A percentile compares a stretch with the other conserved stretches of the same genome.
phyloP scores from a whole-genome alignment of 495 filamentous ascomycete species.

The Rostrohypoxylon terebratum region DNA sequence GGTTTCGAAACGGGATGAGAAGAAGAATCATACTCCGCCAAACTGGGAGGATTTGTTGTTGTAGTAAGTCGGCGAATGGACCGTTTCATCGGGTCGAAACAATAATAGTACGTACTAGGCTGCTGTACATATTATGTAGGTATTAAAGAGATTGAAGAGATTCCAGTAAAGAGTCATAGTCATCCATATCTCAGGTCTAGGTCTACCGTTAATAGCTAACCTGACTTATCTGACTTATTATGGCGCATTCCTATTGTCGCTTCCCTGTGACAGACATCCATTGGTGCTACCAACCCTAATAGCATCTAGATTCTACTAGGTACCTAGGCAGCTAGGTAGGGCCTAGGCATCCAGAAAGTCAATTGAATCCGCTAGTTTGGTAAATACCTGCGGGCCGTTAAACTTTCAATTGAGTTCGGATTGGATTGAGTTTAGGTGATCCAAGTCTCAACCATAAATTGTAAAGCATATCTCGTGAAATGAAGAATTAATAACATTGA shows the following conservation, averaged over 20 bases:
- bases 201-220: neutral
- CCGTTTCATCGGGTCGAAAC: slow-evolving; percentile 39
- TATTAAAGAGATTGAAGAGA: no score
- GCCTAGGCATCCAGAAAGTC: neutral
- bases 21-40: neutral
- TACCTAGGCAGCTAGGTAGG: no score
- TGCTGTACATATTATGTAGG: no score
- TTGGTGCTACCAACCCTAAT: neutral
- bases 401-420: slow-evolving; percentile 10
- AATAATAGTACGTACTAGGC: neutral
- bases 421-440: slow-evolving; percentile 1
- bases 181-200: neutral
- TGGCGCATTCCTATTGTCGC: neutral
- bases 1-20: slow-evolving; percentile 18
- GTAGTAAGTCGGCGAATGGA: slow-evolving; percentile 38
- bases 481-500: slow-evolving; percentile 1
- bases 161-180: slow-evolving; percentile 12
- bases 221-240: no score
- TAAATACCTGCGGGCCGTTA: slow-evolving; percentile 7
- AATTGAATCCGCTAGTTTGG: slow-evolving; percentile 8
- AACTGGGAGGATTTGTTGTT: slow-evolving; percentile 21
- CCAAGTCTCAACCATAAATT: slow-evolving; percentile 9
- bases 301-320: neutral
- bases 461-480: neutral
- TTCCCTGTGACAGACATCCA: neutral